Evolutionary conservation across 306 rosid genomes (phyloP).

Genomic region (Citrullus colocynthis): DNA sequence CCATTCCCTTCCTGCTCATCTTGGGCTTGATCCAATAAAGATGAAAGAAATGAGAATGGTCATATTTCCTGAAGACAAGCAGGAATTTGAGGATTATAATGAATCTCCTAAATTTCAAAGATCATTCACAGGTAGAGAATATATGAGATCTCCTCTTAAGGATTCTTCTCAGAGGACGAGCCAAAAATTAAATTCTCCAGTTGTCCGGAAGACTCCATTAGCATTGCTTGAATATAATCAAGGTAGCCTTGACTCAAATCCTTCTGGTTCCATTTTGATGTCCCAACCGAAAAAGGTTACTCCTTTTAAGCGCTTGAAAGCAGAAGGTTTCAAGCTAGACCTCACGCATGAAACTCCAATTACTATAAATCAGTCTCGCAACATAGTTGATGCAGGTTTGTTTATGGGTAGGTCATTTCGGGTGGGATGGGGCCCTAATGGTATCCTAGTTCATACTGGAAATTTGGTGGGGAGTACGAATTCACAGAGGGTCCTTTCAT

Average conservation of each 20-base stretch:
- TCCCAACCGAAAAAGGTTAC: conserved; percentile 58
- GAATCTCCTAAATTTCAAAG: conserved; percentile 20
- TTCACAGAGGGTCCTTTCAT: conserved; percentile 43
- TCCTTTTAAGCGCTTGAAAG: conserved; percentile 37
- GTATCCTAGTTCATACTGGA: conserved; percentile 79
- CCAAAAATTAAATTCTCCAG: conserved; percentile 42
- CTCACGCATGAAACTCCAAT: conserved; percentile 61
- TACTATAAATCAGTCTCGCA: conserved; percentile 39
- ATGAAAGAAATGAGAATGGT: conserved; percentile 88
- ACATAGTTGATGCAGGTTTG: conserved; percentile 89
- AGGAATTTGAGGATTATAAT: conserved; percentile 28
- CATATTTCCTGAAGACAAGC: conserved; percentile 62
- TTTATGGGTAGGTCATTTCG: conserved; percentile 96
- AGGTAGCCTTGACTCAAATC: conserved; percentile 55
- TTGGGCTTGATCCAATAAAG: conserved; percentile 82
- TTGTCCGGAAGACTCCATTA: conserved; percentile 65
- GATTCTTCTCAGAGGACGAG: conserved; percentile 33
- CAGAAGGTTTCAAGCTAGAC: conserved; percentile 71
- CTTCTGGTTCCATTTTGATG: conserved; percentile 75
- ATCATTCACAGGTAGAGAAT: conserved; percentile 36
- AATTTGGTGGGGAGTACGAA: conserved; percentile 41
- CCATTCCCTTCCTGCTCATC: conserved; percentile 92
- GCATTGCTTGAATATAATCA: conserved; percentile 74
- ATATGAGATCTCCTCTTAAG: conserved; percentile 31
- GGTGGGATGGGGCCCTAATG: conserved; percentile 98